phyloP scores from a whole-genome alignment of 2,329 filamentous ascomycete genomes.

The Truncatella angustata region DNA sequence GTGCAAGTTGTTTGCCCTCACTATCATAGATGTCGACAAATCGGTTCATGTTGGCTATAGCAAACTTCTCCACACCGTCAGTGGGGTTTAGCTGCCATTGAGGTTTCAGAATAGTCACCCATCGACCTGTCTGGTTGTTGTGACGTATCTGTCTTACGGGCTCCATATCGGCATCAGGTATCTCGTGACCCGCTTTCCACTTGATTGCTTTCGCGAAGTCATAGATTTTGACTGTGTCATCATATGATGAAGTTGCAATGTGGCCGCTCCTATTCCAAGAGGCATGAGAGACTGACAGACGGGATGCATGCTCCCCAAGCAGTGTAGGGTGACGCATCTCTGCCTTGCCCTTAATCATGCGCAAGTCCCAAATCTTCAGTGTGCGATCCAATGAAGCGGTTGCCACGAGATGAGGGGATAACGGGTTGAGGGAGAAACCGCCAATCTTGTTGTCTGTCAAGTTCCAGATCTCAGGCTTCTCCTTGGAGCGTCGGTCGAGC shows the following conservation, averaged over 20 bases:
- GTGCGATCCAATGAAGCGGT: slow-evolving; percentile 89
- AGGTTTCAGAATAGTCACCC: slow-evolving; percentile 79
- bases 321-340: slow-evolving; percentile 63
- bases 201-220: slow-evolving; percentile 62
- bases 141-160: slow-evolving; percentile 71
- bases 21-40: slow-evolving; percentile 89
- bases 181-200: slow-evolving; percentile 57
- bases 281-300: slow-evolving; percentile 86
- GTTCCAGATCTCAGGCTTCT: slow-evolving; percentile 65
- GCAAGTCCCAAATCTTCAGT: slow-evolving; percentile 87
- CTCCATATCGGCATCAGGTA: slow-evolving; percentile 63
- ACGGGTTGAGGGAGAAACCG: slow-evolving; percentile 81
- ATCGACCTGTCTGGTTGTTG: slow-evolving; percentile 94
- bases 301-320: slow-evolving; percentile 77
- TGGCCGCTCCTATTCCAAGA: slow-evolving; percentile 85
- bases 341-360: slow-evolving; percentile 63
- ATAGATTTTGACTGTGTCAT: slow-evolving; percentile 93
- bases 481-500: slow-evolving; percentile 68
- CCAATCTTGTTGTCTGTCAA: slow-evolving; percentile 93
- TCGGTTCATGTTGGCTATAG: slow-evolving; percentile 95
- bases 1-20: slow-evolving; percentile 82
- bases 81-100: slow-evolving; percentile 84
- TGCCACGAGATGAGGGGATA: slow-evolving; percentile 77
- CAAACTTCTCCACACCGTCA: slow-evolving; percentile 82
- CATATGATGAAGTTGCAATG: slow-evolving; percentile 88